Base-by-base conservation (phyloP, 108 stramenopile genomes). In the Seminavis robusta region DNA sequence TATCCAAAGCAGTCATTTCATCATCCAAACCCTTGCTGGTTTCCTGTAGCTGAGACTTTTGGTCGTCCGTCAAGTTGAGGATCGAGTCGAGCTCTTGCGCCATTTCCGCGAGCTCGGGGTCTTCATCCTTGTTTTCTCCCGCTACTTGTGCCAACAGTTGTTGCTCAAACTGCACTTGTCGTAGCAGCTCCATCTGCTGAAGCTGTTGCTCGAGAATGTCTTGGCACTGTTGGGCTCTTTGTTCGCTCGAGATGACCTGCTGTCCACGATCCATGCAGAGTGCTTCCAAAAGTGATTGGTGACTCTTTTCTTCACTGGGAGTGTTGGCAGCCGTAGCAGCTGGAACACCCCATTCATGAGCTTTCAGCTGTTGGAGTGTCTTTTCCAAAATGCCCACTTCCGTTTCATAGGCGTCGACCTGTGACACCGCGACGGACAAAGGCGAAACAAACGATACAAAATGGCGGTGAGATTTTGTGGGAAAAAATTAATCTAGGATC, bases 201-300 rank as follows among this genome's bases (percentile, higher is more conserved):
- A 79, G 78, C 71, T 94, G 88, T 52, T 94, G 92, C 16, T 54
- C 55, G 30, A 90, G 30, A 48, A 94, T 86, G 19, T 76, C 77
- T 36, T 64, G 59, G n/a, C 88, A 82, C 41, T 86, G 53, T 52
- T 75, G 61, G 5, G 63, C 44, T 16, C 92, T 81, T 48, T 79
- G 71, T 34, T 74, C 81, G 23, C 77, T 52, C 17, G 63, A 67
- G 34, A 94, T 49, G 11, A 67, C 71, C 57, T 90, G 88, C 45
- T 88, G 86, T 13, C 92, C 92, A 6, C 92, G 74, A 47, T 94
- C 92, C 92, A 94, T 94, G 23, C 79, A 76, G 4, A 94, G 71
- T 1, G 92, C 92, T 58, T 90, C 92, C 44, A 90, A 67, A 16
- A 85, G 43, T 6, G 80, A 70, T 33, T 77, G 77, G 56, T 87